These are phyloP conservation scores for Pseudonectria buxi DNA, from an alignment of 2,329 filamentous ascomycete species.

Conservation along the genomic window DNA sequence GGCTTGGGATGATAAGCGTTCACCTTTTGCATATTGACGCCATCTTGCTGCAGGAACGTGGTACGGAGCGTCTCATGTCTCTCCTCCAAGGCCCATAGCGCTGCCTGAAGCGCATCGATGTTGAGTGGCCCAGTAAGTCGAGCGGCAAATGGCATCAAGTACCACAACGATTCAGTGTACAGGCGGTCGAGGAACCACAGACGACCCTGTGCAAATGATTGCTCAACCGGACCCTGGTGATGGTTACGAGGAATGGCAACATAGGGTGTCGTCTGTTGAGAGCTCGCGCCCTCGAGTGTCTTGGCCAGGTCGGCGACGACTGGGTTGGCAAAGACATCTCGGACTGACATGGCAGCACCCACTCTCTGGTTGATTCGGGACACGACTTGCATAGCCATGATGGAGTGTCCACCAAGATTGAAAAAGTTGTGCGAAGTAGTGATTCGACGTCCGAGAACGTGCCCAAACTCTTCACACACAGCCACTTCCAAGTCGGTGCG, in stretches of 20 bases:
- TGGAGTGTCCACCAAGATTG: slow-evolving; percentile 17
- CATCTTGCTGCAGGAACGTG: slow-evolving; percentile 2
- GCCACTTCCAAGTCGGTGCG: no score
- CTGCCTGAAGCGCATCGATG: background rate
- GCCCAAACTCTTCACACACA: no score
- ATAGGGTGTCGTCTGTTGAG: background rate
- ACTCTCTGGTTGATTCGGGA: background rate
- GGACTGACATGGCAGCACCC: background rate
- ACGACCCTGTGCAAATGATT: slow-evolving; percentile 7
- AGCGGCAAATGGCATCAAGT: slow-evolving; percentile 4
- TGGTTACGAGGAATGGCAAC: background rate
- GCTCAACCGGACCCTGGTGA: slow-evolving; percentile 1
- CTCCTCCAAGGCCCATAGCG: slow-evolving; percentile 4
- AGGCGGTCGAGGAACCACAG: slow-evolving; percentile 8
- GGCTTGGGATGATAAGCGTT: background rate
- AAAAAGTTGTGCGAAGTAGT: slow-evolving; percentile 12
- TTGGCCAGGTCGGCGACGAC: background rate
- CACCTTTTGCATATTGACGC: slow-evolving; percentile 1
- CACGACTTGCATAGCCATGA: slow-evolving; percentile 14
- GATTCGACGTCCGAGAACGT: no score
- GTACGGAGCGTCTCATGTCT: slow-evolving; percentile 6
- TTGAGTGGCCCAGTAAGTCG: slow-evolving; percentile 1
- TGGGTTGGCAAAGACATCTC: background rate
- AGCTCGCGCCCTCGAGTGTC: background rate
- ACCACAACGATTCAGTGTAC: slow-evolving; percentile 3